Percentiles rank a stretch among this genome's conserved stretches.
Conservation (phyloP, 768 basidiomycete genomes). For the Rhizopogon vulgaris region DNA sequence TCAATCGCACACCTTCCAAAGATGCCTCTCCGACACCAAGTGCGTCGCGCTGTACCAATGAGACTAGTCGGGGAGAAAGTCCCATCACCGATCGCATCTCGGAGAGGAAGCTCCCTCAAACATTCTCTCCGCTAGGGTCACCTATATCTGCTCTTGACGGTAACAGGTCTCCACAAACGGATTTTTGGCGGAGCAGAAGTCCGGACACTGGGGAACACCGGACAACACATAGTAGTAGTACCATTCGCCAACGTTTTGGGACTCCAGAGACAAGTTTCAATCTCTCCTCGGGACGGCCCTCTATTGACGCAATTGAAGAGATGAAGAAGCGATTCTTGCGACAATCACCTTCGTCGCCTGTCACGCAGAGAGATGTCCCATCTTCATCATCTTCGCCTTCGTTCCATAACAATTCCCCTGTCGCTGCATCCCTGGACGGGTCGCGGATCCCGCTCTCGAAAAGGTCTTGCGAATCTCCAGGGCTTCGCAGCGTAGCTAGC, state of each 20-base stretch:
- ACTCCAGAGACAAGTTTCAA: conserved; percentile 9
- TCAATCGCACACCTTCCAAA: conserved; percentile 25
- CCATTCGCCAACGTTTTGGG: conserved; percentile 8
- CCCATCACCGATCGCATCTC: conserved; percentile 20
- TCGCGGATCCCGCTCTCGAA: conserved; percentile 26
- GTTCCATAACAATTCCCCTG: conserved; percentile 16
- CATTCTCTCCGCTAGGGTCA: conserved; percentile 2
- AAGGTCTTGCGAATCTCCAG: conserved; percentile 18
- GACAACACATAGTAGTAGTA: conserved; percentile 8
- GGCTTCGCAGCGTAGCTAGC: conserved; percentile 21
- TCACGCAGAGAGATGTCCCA: conserved; percentile 9
- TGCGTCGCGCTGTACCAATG: conserved; percentile 15
- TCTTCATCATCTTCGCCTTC: conserved; percentile 12
- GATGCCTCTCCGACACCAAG: conserved; percentile 21
- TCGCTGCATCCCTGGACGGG: conserved; percentile 10
- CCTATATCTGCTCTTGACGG: conserved; percentile 3
- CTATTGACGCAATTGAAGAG: conserved; percentile 50
- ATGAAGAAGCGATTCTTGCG: conserved; percentile 55
- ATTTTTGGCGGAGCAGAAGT: conserved; percentile 1
- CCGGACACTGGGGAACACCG: conserved; percentile 8
- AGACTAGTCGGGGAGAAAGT: conserved; percentile 11
- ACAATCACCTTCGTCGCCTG: conserved; percentile 22
- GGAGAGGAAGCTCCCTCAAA: conserved; percentile 14
- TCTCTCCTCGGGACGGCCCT: conserved; percentile 21
- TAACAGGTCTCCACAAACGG: not conserved